These are phyloP conservation scores for Prinsepia uniflora DNA, from an alignment of 306 rosid genomes.

Conservation along the genomic window DNA sequence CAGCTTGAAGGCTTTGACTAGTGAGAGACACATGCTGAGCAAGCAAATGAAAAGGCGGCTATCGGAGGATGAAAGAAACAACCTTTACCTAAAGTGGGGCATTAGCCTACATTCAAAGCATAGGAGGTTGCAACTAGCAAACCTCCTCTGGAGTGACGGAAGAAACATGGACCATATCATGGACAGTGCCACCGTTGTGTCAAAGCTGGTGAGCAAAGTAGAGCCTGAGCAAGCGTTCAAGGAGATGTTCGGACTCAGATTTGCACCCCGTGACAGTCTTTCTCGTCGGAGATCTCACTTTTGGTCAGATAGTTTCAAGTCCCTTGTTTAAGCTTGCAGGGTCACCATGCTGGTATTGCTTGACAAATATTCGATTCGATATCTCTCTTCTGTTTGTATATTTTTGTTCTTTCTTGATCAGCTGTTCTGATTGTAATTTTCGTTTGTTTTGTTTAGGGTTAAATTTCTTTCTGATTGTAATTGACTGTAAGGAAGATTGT, in stretches of 20 bases:
- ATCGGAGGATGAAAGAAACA: slow-evolving; percentile 54
- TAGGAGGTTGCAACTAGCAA: slow-evolving; percentile 64
- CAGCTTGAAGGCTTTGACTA: slow-evolving; percentile 55
- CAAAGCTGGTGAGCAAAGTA: slow-evolving; percentile 66
- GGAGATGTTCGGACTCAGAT: slow-evolving; percentile 99
- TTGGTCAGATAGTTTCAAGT: slow-evolving; percentile 44
- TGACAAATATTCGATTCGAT: not conserved
- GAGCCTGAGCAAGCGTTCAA: slow-evolving; percentile 78
- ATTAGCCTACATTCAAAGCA: slow-evolving; percentile 53
- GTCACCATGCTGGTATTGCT: slow-evolving; percentile 9
- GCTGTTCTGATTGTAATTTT: slow-evolving; percentile 16
- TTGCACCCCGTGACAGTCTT: slow-evolving; percentile 51
- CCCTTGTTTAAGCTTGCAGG: slow-evolving; percentile 36
- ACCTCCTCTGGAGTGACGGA: slow-evolving; percentile 58
- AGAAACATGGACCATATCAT: slow-evolving; percentile 53
- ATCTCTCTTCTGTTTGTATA: slow-evolving; percentile 19
- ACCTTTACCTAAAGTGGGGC: slow-evolving; percentile 69
- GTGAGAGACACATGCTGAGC: slow-evolving; percentile 82
- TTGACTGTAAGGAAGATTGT: slow-evolving; percentile 42
- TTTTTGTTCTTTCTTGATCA: not conserved
- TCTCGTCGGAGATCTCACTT: slow-evolving; percentile 39
- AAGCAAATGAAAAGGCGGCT: slow-evolving; percentile 66
- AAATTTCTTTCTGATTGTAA: slow-evolving; percentile 22
- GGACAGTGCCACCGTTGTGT: slow-evolving; percentile 76
- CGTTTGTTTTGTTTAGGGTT: not conserved